Percentiles rank a stretch among this genome's conserved stretches.
Evolutionary conservation across 2,329 filamentous ascomycete species (phyloP).

Genomic region (Tolypocladium album): DNA sequence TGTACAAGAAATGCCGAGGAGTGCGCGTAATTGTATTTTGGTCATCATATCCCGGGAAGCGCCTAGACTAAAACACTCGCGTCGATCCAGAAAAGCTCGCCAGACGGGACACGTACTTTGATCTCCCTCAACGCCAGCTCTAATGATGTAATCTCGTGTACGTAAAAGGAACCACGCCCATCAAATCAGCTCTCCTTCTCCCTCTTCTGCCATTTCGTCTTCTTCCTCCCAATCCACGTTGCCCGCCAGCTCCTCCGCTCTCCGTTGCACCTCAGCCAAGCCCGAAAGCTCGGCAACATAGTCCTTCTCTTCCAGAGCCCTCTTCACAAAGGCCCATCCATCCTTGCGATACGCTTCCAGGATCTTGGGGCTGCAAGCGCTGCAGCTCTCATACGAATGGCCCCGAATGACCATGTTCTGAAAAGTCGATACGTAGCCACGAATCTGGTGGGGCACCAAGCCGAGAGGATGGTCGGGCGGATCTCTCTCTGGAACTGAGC

Average conservation of each 20-base stretch:
- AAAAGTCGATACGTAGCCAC: slow-evolving; percentile 66
- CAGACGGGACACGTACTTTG: not conserved
- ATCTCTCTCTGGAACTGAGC: slow-evolving; percentile 39
- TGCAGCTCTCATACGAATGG: slow-evolving; percentile 69
- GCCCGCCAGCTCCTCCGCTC: slow-evolving; percentile 38
- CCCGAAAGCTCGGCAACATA: slow-evolving; percentile 71
- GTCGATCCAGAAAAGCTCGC: not conserved
- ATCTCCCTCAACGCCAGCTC: not conserved
- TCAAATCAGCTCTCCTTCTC: slow-evolving; percentile 42
- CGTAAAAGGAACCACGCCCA: not conserved
- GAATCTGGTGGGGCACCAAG: slow-evolving; percentile 69
- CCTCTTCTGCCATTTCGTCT: slow-evolving; percentile 36
- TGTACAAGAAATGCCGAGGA: not conserved
- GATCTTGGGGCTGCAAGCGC: slow-evolving; percentile 64
- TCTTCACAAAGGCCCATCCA: slow-evolving; percentile 69
- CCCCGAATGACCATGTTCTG: slow-evolving; percentile 64
- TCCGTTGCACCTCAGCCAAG: slow-evolving; percentile 58
- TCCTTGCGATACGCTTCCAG: slow-evolving; percentile 54
- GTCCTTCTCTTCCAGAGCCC: slow-evolving; percentile 62
- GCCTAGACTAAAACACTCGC: not conserved
- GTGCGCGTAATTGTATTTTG: not conserved
- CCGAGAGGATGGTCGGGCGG: slow-evolving; percentile 51
- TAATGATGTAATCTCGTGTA: not conserved
- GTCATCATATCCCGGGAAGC: not conserved
- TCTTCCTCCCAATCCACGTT: slow-evolving; percentile 54